phyloP scores from a whole-genome alignment of 1,284 basidiomycete species.

The Mycena citricolor region DNA sequence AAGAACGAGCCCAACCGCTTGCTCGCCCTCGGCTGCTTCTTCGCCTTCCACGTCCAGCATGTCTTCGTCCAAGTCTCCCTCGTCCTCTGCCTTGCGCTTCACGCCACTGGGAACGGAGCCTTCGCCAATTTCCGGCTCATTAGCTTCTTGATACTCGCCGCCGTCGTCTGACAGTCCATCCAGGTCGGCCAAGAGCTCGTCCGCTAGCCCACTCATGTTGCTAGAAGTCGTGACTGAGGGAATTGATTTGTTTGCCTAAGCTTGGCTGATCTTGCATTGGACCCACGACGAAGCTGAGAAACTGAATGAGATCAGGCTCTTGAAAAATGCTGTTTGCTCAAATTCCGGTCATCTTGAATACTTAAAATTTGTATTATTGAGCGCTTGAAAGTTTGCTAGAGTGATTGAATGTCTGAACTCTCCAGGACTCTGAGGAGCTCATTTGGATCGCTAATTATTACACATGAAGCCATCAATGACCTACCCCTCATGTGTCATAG shows the following conservation, averaged over 20 bases:
- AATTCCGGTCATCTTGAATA: too few relatives aligned
- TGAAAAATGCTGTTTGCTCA: too few relatives aligned
- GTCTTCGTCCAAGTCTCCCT: slow-evolving; percentile 42
- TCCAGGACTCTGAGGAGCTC: too few relatives aligned
- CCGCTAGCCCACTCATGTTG: slow-evolving; percentile 74
- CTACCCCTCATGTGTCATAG: too few relatives aligned
- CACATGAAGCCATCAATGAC: too few relatives aligned
- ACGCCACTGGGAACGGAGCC: slow-evolving; percentile 39
- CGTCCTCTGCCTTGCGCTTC: slow-evolving; percentile 62
- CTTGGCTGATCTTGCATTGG: too few relatives aligned
- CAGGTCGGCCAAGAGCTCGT: slow-evolving; percentile 87
- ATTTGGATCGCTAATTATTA: too few relatives aligned
- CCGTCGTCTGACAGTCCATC: slow-evolving; percentile 71
- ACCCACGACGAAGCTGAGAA: neutral
- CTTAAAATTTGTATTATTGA: too few relatives aligned
- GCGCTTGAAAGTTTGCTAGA: too few relatives aligned
- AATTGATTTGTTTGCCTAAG: slow-evolving; percentile 1
- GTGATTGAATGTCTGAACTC: too few relatives aligned
- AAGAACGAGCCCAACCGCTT: slow-evolving; percentile 65
- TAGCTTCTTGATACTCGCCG: slow-evolving; percentile 39
- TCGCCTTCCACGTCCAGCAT: slow-evolving; percentile 46
- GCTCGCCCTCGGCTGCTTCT: slow-evolving; percentile 45
- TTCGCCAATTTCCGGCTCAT: slow-evolving; percentile 36
- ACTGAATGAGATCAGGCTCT: neutral
- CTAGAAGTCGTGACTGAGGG: neutral